Evolutionary conservation across 441 rosid genomes (phyloP).

Genomic region (Geranium incanum): DNA sequence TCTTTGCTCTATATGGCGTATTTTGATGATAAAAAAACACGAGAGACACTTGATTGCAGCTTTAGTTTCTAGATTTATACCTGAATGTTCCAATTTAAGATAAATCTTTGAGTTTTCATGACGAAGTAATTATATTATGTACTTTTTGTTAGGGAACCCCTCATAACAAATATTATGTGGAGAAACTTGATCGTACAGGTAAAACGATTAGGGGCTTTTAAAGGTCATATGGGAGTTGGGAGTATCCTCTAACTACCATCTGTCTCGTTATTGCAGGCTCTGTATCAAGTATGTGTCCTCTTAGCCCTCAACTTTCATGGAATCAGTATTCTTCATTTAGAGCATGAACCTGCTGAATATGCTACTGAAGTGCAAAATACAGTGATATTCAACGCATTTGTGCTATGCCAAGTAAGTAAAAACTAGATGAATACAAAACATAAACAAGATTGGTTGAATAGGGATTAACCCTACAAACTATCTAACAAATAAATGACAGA

Average conservation of each 20-base stretch:
- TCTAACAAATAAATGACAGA: conserved; percentile 35
- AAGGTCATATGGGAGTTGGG: neutral
- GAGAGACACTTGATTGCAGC: neutral
- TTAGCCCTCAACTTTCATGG: conserved; percentile 76
- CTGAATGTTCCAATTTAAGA: neutral
- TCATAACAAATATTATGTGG: conserved; percentile 93
- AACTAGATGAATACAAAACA: neutral
- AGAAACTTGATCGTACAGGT: conserved; percentile 92
- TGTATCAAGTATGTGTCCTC: conserved; percentile 70
- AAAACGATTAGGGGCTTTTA: neutral
- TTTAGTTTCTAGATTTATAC: neutral
- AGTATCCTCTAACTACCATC: neutral
- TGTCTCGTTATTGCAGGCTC: conserved; percentile 41
- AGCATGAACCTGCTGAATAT: conserved; percentile 24
- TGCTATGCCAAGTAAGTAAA: conserved; percentile 73
- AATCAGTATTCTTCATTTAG: conserved; percentile 44
- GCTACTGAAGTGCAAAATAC: conserved; percentile 72
- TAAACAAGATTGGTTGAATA: neutral
- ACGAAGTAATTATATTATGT: neutral
- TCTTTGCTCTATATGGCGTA: neutral
- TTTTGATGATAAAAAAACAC: neutral
- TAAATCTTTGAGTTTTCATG: neutral
- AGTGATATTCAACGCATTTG: conserved; percentile 86
- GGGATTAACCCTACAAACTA: neutral
- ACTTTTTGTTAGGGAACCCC: conserved; percentile 57